Evolutionary conservation across 192 early-diverging fungal genomes (phyloP), one percentile per base, ranked within the genome.

Genomic region (Piromyces finnis): DNA sequence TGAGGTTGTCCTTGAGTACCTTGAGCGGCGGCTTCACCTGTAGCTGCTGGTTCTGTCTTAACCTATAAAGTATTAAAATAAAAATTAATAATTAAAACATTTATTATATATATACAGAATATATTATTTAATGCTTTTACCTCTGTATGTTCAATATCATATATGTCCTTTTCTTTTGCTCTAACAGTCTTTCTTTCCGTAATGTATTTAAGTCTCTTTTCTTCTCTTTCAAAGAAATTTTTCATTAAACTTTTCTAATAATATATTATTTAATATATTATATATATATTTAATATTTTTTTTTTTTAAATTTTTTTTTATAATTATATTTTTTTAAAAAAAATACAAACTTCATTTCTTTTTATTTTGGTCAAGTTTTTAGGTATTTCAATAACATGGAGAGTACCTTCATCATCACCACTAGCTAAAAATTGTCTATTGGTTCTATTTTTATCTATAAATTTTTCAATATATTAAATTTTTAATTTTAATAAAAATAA

Each of bases 331-430:
- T 39, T 11, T 22, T 28, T 27, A 81, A n/a, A n/a, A n/a, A n/a
- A n/a, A n/a, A n/a, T 29, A 18, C 81, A 26, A 26, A 90, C 89
- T 83, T 91, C 90, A 82, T 91, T 91, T 80, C 89, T 91, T 14
- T 80, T 77, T 14, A 87, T 85, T 78, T 85, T 85, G 11, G 81
- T 83, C 37, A 91, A 39, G 77, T 90, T 87, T 16, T 86, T 79
- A 26, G 90, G 90, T 5, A 89, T 87, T 81, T 91, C 90, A 28
- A 91, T 82, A 81, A 91, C 88, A 79, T 91, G 90, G 16, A 91
- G 79, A 27, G 90, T 91, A 9, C 90, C 90, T 79, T 86, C 89
- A 79, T 91, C 90, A 78, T 91, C 90, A 5, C 90, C 90, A 13
- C 85, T 87, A 0, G 87, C 89, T 32, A 91, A 87, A 82, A 91